phyloP scores from a whole-genome alignment of 345 rosid genomes.

The Salix viminalis region DNA sequence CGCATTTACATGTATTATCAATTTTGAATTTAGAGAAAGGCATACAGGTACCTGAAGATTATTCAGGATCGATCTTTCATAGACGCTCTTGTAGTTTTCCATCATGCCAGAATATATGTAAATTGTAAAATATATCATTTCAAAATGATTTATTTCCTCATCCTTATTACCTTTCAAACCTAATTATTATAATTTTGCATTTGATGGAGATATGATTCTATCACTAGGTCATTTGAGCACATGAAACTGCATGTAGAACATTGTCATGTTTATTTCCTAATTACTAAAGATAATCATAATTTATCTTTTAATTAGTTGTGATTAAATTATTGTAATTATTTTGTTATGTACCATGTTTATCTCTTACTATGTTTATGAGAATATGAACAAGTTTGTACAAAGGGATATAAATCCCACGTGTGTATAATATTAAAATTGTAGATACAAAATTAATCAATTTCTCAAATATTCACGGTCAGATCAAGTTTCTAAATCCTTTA shows the following conservation, averaged over 20 bases:
- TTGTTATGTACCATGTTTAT: no score
- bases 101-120: slow-evolving; percentile 68
- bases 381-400: no score
- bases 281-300: no score
- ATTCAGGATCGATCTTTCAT: slow-evolving; percentile 45
- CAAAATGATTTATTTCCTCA: background rate
- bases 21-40: slow-evolving; percentile 73
- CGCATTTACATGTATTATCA: slow-evolving; percentile 53
- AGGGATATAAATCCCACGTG: no score
- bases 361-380: no score
- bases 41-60: slow-evolving; percentile 70
- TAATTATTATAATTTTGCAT: background rate
- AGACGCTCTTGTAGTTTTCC: slow-evolving; percentile 82
- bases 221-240: slow-evolving; percentile 47
- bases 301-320: no score
- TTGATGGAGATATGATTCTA: slow-evolving; percentile 57
- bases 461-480: no score
- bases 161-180: background rate
- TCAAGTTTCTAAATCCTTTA: no score
- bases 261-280: no score
- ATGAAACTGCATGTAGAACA: slow-evolving; percentile 2
- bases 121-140: background rate
- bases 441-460: no score
- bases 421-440: no score
- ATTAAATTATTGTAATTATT: no score